Evolutionary conservation across 73 alveolate genomes (phyloP).

Genomic region (Effrenium voratum): DNA sequence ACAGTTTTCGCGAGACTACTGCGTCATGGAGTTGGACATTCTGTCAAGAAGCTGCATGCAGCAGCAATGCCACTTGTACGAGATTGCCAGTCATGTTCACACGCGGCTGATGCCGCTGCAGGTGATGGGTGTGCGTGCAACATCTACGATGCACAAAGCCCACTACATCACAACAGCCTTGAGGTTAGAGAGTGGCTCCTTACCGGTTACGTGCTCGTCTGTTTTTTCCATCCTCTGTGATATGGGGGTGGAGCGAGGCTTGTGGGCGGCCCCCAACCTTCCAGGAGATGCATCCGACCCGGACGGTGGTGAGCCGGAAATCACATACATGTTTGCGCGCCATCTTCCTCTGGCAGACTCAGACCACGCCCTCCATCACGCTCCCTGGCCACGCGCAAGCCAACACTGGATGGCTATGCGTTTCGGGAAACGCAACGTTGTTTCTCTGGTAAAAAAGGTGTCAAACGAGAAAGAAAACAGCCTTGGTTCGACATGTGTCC

Average conservation of each 20-base stretch:
- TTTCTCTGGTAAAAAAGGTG: too few species aligned
- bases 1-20: not conserved
- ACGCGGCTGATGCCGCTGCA: not conserved
- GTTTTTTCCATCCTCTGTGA: not conserved
- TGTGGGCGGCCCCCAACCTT: not conserved
- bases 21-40: not conserved
- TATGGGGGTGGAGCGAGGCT: not conserved
- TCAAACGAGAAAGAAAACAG: too few species aligned
- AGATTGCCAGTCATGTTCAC: not conserved
- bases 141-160: not conserved
- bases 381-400: not conserved
- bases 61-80: not conserved
- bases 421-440: too few species aligned
- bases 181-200: not conserved
- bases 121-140: not conserved
- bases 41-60: not conserved
- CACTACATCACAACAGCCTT: not conserved
- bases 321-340: not conserved
- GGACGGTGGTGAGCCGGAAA: not conserved
- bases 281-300: not conserved
- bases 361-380: not conserved
- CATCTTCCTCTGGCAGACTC: not conserved
- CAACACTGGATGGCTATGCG: not conserved
- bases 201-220: not conserved
- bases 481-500: too few species aligned